Conservation (phyloP, 352 stramenopile species). For the Phytophthora sp. region DNA sequence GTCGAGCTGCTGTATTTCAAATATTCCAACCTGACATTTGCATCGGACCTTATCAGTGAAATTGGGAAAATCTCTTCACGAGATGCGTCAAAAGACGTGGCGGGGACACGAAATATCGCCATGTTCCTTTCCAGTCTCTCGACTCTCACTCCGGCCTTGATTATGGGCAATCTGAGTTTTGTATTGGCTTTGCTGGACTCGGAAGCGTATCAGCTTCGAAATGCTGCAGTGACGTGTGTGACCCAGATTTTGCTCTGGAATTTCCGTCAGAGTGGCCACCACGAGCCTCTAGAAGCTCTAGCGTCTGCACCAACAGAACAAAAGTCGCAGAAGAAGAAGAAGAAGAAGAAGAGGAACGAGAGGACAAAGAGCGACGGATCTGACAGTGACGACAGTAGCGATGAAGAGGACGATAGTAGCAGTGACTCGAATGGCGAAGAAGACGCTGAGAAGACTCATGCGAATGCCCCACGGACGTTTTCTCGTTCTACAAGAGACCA, state of each 20-base stretch:
- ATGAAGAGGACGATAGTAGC: constrained; percentile 34
- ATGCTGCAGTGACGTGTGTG: constrained; percentile 77
- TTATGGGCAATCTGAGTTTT: constrained; percentile 81
- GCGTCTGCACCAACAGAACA: constrained; percentile 18
- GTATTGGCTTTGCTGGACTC: constrained; percentile 77
- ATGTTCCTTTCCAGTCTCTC: constrained; percentile 74
- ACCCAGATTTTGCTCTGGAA: constrained; percentile 81
- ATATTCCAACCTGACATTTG: constrained; percentile 69
- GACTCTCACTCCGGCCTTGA: constrained; percentile 64
- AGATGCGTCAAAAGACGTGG: constrained; percentile 72
- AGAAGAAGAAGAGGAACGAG: constrained; percentile 22
- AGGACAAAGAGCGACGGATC: constrained; percentile 31
- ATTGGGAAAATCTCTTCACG: constrained; percentile 77
- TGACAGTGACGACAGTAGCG: constrained; percentile 33
- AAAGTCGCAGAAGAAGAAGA: constrained; percentile 17
- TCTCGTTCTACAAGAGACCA: constrained; percentile 71
- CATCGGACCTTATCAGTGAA: constrained; percentile 75
- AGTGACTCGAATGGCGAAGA: constrained; percentile 36
- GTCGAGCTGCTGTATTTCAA: constrained; percentile 64
- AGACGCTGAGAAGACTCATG: constrained; percentile 14
- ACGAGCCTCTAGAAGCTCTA: constrained; percentile 29
- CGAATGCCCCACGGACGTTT: constrained; percentile 44
- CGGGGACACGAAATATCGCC: constrained; percentile 77
- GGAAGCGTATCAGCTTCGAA: constrained; percentile 79
- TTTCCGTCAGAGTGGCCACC: constrained; percentile 57